Evolutionary conservation across 2,329 filamentous ascomycete genomes (phyloP), one percentile per base, ranked within the genome.

Genomic region (Scleromitrula shiraiana): DNA sequence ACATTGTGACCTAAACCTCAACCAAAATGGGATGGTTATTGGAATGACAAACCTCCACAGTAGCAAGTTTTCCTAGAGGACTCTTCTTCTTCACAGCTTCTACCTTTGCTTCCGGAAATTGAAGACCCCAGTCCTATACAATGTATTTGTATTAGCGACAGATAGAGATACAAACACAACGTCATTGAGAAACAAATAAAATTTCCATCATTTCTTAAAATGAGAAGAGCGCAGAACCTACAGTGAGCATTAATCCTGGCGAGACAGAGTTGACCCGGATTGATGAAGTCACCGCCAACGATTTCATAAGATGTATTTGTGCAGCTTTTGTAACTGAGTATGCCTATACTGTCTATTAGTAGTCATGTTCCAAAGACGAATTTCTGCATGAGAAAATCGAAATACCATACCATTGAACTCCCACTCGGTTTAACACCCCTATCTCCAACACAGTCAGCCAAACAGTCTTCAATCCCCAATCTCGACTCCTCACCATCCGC

Each of bases 251-350:
- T 12, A 46, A 39, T 20, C 33, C 43, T 1, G 43, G 35, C 17
- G 43, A 74, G 0, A 82, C 74, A 36, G 67, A 71, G 53, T 82
- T 83, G 5, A 80, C 77, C n/a, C 77, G 62, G 19, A 82, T 75
- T 36, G 69, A 72, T 9, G 72, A 71, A 50, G 76, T 74, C 4
- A 68, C 59, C 0, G 77, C 77, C 26, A 81, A 65, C 7, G 68
- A 69, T 55, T 76, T 79, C 14, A 71, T 68, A 3, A 82, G 68
- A 58, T 82, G 78, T 30, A 81, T 67, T 50, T 83, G 78, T 9
- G 87, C 87, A 0, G 86, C 77, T 63, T 93, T 93, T 30, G 84
- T 85, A 15, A 90, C 82, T 0, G 80, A 73, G 60, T 93, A 93
- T 3, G 87, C 78, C 82, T 75, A 39, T 32, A 19, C 15, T n/a